Base-by-base conservation (phyloP, 1,139 yeast genomes). In the Yamadazyma diddensiae region DNA sequence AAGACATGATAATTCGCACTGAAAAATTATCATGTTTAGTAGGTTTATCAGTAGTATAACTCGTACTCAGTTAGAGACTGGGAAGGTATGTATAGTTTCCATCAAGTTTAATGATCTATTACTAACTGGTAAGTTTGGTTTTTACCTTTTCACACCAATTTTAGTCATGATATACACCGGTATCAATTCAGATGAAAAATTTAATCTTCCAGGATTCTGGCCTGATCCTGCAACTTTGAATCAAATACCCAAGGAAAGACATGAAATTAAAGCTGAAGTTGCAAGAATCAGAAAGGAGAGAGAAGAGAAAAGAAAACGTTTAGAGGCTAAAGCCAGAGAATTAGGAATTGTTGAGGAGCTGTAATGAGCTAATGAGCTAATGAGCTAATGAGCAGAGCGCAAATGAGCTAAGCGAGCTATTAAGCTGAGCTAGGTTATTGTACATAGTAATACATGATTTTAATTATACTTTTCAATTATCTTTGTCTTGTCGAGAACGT, bases 201-300 rank as follows among this genome's bases (percentile, higher is more conserved):
- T 90, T 56, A 86, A 87, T 53, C 79, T 88, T 34, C 94, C 95
- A n/a, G 95, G 95, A 12, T 88, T 86, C 59, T 87, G 95, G 95
- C 97, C 97, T 1, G 97, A 88, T 57, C 97, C 97, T 24, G 83
- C 84, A 22, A 82, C 96, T 2, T 71, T 87, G 47, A 87, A 88
- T 54, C 83, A 84, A 59, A 81, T 90, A 23, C 97, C 97, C 3
- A 90, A 87, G 53, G 97, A 88, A 53, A 90, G 90, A 7, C 86
- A 83, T 49, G 97, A 90, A 53, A 86, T 88, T 42, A 82, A 85
- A 51, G 92, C 94, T 0, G 97, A 90, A 56, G 67, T 88, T 28
- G 95, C 95, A 13, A 73, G 96, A 52, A 82, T 88, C 70, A 77
- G 79, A 54, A 72, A 77, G 43, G 94, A 80, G 33, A 71, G 92